phyloP scores from a whole-genome alignment of 208 protist genomes.

The Entamoeba dispar region DNA sequence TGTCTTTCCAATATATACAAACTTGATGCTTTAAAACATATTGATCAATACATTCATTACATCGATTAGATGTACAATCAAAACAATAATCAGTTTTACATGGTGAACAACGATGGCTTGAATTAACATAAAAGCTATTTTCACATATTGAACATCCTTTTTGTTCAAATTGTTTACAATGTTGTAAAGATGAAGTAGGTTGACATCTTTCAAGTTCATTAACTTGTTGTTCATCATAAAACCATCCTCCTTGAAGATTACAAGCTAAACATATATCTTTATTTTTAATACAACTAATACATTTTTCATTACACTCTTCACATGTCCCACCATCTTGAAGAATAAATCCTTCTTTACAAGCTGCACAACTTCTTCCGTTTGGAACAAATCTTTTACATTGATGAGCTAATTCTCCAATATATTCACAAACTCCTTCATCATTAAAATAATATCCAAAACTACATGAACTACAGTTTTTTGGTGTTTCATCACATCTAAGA shows the following conservation, averaged over 20 bases:
- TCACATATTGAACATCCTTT: not conserved
- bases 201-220: too few relatives aligned
- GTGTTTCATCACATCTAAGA: not conserved
- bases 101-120: not conserved
- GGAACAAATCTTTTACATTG: not conserved
- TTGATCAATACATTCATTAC: not conserved
- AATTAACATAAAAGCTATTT: not conserved
- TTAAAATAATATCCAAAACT: not conserved
- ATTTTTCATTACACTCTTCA: not conserved
- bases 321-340: not conserved
- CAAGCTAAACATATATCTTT: not conserved
- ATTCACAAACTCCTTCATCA: not conserved
- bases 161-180: not conserved
- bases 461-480: not conserved
- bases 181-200: too few relatives aligned
- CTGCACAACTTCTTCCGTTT: not conserved
- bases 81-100: not conserved
- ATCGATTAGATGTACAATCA: not conserved
- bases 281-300: not conserved
- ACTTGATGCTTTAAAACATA: not conserved
- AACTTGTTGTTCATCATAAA: not conserved
- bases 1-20: not conserved
- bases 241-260: not conserved
- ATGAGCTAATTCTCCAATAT: not conserved
- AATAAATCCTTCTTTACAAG: not conserved